Evolutionary conservation across 2,329 filamentous ascomycete genomes (phyloP).

Genomic region (Trichoderma atrobrunneum): DNA sequence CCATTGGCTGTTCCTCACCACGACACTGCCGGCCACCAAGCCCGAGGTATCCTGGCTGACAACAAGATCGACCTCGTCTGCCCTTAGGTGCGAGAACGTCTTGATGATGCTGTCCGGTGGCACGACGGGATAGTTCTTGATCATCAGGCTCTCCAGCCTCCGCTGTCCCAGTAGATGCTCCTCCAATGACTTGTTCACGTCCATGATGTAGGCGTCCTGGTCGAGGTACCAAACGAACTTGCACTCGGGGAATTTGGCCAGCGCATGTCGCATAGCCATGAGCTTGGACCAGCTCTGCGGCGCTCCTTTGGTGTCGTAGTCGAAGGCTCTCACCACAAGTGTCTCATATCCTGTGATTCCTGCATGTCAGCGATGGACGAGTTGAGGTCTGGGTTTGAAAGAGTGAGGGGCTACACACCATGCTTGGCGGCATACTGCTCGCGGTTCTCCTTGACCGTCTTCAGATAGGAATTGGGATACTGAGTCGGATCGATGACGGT

Average conservation of each 20-base stretch:
- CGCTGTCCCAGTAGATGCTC: constrained; percentile 65
- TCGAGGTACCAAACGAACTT: constrained; percentile 87
- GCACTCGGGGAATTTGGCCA: constrained; percentile 73
- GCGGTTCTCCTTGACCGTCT: constrained; percentile 77
- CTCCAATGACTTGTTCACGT: constrained; percentile 67
- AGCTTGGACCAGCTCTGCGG: constrained; percentile 71
- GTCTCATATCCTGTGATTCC: constrained; percentile 69
- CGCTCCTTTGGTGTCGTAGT: constrained; percentile 67
- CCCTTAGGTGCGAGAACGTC: constrained; percentile 80
- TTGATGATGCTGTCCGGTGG: constrained; percentile 96
- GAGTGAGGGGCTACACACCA: constrained; percentile 53
- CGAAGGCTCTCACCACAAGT: constrained; percentile 73
- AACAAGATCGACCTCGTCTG: constrained; percentile 74
- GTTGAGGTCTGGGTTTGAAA: too few relatives aligned
- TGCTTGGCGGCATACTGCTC: constrained; percentile 81
- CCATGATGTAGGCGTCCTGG: constrained; percentile 84
- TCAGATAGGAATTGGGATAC: constrained; percentile 64
- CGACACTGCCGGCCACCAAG: constrained; percentile 71
- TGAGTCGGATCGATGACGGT: constrained; percentile 72
- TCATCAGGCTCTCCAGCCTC: constrained; percentile 74
- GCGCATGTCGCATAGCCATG: constrained; percentile 83
- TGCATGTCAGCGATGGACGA: not conserved
- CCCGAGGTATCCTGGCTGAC: constrained; percentile 83
- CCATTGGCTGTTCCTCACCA: constrained; percentile 84
- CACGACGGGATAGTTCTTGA: constrained; percentile 80